phyloP scores from a whole-genome alignment of 1,139 yeast genomes.

The Zygoascus meyerae region DNA sequence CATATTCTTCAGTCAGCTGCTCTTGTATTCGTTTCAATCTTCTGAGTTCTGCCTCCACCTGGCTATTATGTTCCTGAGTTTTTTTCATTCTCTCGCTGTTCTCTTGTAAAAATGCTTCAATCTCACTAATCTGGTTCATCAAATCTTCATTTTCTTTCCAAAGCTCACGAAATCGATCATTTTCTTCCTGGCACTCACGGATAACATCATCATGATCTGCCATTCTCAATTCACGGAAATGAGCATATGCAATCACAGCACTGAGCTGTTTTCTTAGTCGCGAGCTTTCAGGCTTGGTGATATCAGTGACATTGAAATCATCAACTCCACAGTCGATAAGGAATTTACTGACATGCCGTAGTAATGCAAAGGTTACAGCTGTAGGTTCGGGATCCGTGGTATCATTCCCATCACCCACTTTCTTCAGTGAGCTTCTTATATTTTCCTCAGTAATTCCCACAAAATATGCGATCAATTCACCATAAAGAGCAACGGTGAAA shows the following conservation, averaged over 20 bases:
- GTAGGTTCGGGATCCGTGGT: conserved; percentile 24
- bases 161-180: conserved; percentile 39
- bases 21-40: conserved; percentile 62
- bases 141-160: conserved; percentile 37
- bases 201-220: conserved; percentile 61
- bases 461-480: conserved; percentile 67
- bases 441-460: conserved; percentile 53
- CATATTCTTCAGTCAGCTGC: conserved; percentile 57
- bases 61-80: conserved; percentile 50
- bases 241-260: conserved; percentile 79
- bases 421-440: conserved; percentile 33
- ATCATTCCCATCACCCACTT: conserved; percentile 31
- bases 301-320: conserved; percentile 70
- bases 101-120: conserved; percentile 24
- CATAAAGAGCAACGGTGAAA: conserved; percentile 56
- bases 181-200: conserved; percentile 46
- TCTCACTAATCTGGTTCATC: conserved; percentile 28
- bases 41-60: conserved; percentile 59
- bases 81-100: conserved; percentile 39
- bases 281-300: conserved; percentile 61
- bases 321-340: conserved; percentile 68
- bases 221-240: conserved; percentile 75
- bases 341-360: conserved; percentile 55
- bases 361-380: conserved; percentile 47
- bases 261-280: conserved; percentile 64